A percentile compares a stretch with the other conserved stretches of the same genome.
These are phyloP conservation scores for Suillus brevipes DNA, from an alignment of 768 basidiomycete genomes.

Conservation along the genomic window DNA sequence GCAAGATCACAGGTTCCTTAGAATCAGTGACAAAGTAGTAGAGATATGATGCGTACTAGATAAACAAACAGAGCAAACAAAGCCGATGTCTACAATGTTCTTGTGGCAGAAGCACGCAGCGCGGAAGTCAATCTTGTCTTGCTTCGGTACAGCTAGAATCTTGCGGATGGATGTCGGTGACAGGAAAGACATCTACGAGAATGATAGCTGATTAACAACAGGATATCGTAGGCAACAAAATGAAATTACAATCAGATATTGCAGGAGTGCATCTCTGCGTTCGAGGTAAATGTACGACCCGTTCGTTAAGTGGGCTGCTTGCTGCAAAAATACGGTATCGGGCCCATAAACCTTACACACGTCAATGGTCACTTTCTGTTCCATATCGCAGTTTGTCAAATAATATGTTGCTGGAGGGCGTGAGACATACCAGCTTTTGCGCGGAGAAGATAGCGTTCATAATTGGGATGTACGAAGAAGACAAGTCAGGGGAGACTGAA, in stretches of 20 bases:
- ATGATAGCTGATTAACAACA: conserved; percentile 8
- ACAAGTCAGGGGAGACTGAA: conserved; percentile 89
- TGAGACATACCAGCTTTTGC: conserved; percentile 79
- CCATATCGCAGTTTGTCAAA: background rate
- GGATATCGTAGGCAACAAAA: conserved; percentile 4
- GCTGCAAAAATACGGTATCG: conserved; percentile 94
- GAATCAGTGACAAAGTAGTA: conserved; percentile 12
- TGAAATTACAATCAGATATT: conserved; percentile 74
- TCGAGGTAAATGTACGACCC: conserved; percentile 90
- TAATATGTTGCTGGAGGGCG: background rate
- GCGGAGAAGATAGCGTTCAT: conserved; percentile 99
- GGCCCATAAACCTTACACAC: conserved; percentile 89
- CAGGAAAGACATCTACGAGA: conserved; percentile 80
- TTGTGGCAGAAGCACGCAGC: conserved; percentile 99
- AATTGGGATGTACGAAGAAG: conserved; percentile 91
- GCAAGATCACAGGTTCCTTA: conserved; percentile 5
- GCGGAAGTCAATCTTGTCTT: conserved; percentile 94
- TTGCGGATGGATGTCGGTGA: conserved; percentile 70
- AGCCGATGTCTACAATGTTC: conserved; percentile 93
- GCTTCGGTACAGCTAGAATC: conserved; percentile 81
- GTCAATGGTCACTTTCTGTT: conserved; percentile 93
- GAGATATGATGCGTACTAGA: conserved; percentile 69
- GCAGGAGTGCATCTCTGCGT: conserved; percentile 82
- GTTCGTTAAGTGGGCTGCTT: conserved; percentile 93
- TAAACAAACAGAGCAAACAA: conserved; percentile 97